Conservation (phyloP, 2,329 filamentous ascomycete species). For the Fusarium sp. region DNA sequence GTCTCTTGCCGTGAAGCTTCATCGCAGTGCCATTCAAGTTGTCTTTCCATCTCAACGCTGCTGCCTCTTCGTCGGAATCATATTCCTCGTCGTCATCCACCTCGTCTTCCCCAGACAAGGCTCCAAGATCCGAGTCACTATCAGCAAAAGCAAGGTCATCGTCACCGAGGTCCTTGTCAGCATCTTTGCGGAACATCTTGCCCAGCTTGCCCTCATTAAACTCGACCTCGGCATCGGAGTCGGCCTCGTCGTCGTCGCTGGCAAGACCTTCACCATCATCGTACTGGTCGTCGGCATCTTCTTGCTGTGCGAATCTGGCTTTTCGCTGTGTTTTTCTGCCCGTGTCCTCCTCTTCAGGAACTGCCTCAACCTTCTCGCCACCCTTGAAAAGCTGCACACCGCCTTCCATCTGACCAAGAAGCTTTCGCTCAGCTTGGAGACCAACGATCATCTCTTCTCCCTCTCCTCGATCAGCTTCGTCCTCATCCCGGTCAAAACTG, state of each 20-base stretch:
- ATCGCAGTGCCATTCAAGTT: constrained; percentile 83
- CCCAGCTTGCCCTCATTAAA: constrained; percentile 71
- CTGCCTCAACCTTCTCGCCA: constrained; percentile 73
- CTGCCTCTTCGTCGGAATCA: constrained; percentile 75
- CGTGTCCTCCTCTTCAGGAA: constrained; percentile 66
- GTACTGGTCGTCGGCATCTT: constrained; percentile 69
- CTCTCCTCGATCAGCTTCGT: constrained; percentile 83
- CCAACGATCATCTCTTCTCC: constrained; percentile 95
- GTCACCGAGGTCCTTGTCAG: constrained; percentile 65
- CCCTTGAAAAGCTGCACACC: constrained; percentile 89
- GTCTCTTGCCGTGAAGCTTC: constrained; percentile 75
- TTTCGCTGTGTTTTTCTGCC: constrained; percentile 70
- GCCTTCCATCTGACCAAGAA: constrained; percentile 84
- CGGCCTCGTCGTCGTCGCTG: constrained; percentile 65
- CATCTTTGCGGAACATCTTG: constrained; percentile 68
- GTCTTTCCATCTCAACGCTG: constrained; percentile 85
- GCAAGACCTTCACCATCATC: constrained; percentile 64
- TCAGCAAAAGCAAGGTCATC: constrained; percentile 92
- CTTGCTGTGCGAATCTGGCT: constrained; percentile 69
- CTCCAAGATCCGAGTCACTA: constrained; percentile 95
- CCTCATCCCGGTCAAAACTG: constrained; percentile 77
- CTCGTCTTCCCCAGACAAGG: constrained; percentile 71
- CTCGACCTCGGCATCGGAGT: constrained; percentile 66
- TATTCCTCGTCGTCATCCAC: constrained; percentile 65
- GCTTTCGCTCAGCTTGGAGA: constrained; percentile 82